Evolutionary conservation across 1,139 yeast genomes (phyloP), one percentile per base, ranked within the genome.

Genomic region (Nakaseomyces uthaithaninus): DNA sequence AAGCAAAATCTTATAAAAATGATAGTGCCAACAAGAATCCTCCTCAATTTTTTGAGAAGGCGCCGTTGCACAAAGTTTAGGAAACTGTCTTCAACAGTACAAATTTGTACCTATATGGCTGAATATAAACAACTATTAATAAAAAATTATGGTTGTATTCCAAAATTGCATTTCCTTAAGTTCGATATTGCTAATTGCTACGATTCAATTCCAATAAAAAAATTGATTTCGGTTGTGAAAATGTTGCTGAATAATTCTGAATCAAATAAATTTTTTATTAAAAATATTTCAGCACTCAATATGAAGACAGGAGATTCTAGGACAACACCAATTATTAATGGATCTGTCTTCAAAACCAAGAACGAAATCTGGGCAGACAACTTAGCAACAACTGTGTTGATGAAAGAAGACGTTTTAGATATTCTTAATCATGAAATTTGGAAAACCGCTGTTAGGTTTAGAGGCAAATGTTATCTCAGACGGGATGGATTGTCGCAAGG

Each of bases 401-500:
- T 53, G 1, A 57, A 56, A 14, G 40, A 49, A 1, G 67, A 69
- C 20, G 46, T 69, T 1, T 5, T 64, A 6, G 43, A 53, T 0
- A 51, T 65, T 11, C 52, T 73, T 2, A 47, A 55, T 27, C 57
- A 57, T 7, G 80, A 77, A 44, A 48, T 77, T 20, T 53, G 52
- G 3, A 51, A 61, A 7, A 66, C 74, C 0, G 55, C 66, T 0
- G 54, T 78, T 1, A 55, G 52, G 26, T 56, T 67, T 1, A 59
- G 61, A 3, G 55, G 55, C 0, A 51, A 51, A 2, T 60, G 64
- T 3, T 75, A 62, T 46, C 58, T 60, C 20, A 67, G 94, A 44
- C 71, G 63, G 30, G 62, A 67, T 9, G 98, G 98, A 0, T 71
- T 91, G 0, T 91, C 83, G 40, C 98, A 91, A 61, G 98, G 98